A percentile compares a stretch with the other conserved stretches of the same genome.
phyloP scores from a whole-genome alignment of 1,139 yeast genomes.

The Chernovozyma sophiae-reginae region DNA sequence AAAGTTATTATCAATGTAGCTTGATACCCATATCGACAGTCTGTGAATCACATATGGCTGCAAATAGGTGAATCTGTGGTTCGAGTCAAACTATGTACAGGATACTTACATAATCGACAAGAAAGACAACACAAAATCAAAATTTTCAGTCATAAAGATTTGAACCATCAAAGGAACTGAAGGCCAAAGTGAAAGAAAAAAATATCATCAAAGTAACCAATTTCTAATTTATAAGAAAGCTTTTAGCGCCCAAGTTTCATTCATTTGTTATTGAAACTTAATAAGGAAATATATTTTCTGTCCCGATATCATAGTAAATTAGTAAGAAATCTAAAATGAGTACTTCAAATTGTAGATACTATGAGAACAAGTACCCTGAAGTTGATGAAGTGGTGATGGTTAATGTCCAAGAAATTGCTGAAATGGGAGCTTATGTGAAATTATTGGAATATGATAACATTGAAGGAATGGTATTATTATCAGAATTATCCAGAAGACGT shows the following conservation, averaged over 20 bases:
- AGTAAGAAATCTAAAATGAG: slow-evolving; percentile 49
- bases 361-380: slow-evolving; percentile 97
- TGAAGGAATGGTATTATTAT: slow-evolving; percentile 96
- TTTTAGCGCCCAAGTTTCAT: not conserved
- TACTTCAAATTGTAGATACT: slow-evolving; percentile 91
- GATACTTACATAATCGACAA: not conserved
- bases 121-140: not conserved
- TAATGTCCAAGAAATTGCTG: slow-evolving; percentile 96
- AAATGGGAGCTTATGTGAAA: slow-evolving; percentile 97
- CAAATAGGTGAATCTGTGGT: too few species aligned
- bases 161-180: not conserved
- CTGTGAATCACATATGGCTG: too few species aligned
- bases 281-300: too few species aligned
- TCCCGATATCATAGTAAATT: not conserved
- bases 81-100: not conserved
- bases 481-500: slow-evolving; percentile 97
- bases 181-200: not conserved
- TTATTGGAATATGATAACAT: slow-evolving; percentile 94
- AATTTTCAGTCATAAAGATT: not conserved
- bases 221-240: too few species aligned
- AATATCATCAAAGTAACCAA: too few species aligned
- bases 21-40: too few species aligned
- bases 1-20: too few species aligned
- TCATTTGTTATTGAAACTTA: not conserved
- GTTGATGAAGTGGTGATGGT: slow-evolving; percentile 99